Evolutionary conservation across 1,284 basidiomycete species (phyloP).

Genomic region (Naganishia albida): DNA sequence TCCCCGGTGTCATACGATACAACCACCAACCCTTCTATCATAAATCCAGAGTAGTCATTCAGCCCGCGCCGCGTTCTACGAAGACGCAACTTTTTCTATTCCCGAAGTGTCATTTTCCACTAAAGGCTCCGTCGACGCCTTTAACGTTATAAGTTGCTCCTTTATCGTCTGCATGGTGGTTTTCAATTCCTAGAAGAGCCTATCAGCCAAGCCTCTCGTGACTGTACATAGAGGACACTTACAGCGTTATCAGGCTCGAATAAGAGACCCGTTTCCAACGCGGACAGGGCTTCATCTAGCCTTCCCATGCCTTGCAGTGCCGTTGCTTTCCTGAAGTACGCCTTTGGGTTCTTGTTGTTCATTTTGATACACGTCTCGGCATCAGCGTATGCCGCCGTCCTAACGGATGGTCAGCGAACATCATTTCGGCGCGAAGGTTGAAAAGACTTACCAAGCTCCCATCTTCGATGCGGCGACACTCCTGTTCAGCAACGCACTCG

Average conservation of each 20-base stretch:
- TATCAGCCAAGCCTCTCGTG: neutral
- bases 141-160: constrained; percentile 7
- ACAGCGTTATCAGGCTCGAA: constrained; percentile 32
- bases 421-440: neutral
- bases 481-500: constrained; percentile 32
- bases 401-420: neutral
- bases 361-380: constrained; percentile 34
- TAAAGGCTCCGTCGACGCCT: neutral
- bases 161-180: constrained; percentile 19
- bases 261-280: constrained; percentile 24
- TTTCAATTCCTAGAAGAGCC: constrained; percentile 8
- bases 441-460: constrained; percentile 30
- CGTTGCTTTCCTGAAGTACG: constrained; percentile 35
- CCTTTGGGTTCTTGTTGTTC: constrained; percentile 32
- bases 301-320: constrained; percentile 32
- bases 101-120: too few species aligned
- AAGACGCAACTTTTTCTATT: too few species aligned
- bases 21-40: too few species aligned
- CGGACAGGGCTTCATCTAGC: constrained; percentile 27
- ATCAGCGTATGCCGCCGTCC: constrained; percentile 34
- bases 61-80: too few species aligned
- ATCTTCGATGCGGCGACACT: constrained; percentile 28
- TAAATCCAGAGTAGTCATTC: too few species aligned
- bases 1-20: too few species aligned
- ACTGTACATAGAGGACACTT: constrained; percentile 3